Evolutionary conservation across 169 alveolate species (phyloP).

Genomic region (Plasmodium chabaudi): DNA sequence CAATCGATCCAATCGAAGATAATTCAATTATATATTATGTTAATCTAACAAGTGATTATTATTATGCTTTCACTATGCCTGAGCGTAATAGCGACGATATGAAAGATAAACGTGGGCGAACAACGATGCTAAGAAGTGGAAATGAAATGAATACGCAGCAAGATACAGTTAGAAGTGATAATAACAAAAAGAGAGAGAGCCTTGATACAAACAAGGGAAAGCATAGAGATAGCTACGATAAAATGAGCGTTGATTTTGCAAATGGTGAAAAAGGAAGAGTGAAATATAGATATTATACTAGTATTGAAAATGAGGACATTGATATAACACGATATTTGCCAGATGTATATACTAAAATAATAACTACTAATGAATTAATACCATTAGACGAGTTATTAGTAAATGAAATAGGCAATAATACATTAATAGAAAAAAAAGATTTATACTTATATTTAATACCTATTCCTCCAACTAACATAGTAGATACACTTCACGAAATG

Average conservation of each 20-base stretch:
- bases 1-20: constrained; percentile 12
- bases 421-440: constrained; percentile 63
- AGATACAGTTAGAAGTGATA: constrained; percentile 1
- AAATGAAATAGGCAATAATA: constrained; percentile 66
- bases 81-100: constrained; percentile 30
- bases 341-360: constrained; percentile 60
- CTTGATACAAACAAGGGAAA: background rate
- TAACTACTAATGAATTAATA: constrained; percentile 53
- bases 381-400: constrained; percentile 57
- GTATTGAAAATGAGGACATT: background rate
- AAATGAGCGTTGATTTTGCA: background rate
- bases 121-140: constrained; percentile 11
- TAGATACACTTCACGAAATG: constrained; percentile 67
- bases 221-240: background rate
- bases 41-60: constrained; percentile 73
- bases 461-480: constrained; percentile 73
- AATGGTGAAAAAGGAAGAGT: background rate
- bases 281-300: background rate
- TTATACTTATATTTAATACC: constrained; percentile 70
- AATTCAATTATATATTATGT: constrained; percentile 73
- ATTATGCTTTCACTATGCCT: constrained; percentile 70
- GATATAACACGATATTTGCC: constrained; percentile 6
- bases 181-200: background rate
- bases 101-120: constrained; percentile 7
- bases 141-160: background rate